Base-by-base conservation (phyloP, 2,329 filamentous ascomycete species). In the Lecanicillium sp. region DNA sequence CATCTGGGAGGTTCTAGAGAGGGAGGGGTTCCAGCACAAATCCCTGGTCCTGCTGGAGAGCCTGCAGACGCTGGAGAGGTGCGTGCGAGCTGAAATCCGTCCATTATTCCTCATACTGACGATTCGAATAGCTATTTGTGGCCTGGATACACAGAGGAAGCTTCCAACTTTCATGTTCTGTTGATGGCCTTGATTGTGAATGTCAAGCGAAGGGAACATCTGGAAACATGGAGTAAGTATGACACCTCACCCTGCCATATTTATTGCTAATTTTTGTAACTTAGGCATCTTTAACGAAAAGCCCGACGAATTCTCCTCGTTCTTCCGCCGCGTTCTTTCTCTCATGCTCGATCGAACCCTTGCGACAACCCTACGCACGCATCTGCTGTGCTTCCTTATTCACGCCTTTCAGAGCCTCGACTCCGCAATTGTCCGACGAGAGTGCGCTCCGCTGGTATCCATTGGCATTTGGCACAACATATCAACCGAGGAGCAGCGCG, bases 391-490 rank as follows among this genome's bases (percentile, higher is more conserved):
- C 17, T 97, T 97, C 61, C 72, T 97, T 45, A 94, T 94, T 36
- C 79, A 82, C 48, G 86, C 90, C 27, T 98, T 96, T 57, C 89
- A 97, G 60, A 96, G 88, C 33, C 71, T 98, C 22, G 94, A 98
- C 58, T 89, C 81, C 56, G 76, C 77, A 28, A 76, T 94, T 40
- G 85, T 98, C 36, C 81, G 92, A 46, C 97, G 96, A 60, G 92
- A 98, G 68, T 97, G 92, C 61, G 92, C 90, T 6, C 87, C 94
- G 2, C 68, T 98, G 37, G 90, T 98, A 15, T 92, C 88, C 11
- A 95, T 98, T 51, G 83, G 86, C 1, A 87, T 92, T 51, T 98
- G 92, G 92, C 87, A 97, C 54, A 94, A 95, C 55, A 66, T 98
- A 28, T 84, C 86, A 20, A 84, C 76, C 41, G 87, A 94, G 25